phyloP scores from a whole-genome alignment of 2,329 filamentous ascomycete genomes.

The Didymella sp. region DNA sequence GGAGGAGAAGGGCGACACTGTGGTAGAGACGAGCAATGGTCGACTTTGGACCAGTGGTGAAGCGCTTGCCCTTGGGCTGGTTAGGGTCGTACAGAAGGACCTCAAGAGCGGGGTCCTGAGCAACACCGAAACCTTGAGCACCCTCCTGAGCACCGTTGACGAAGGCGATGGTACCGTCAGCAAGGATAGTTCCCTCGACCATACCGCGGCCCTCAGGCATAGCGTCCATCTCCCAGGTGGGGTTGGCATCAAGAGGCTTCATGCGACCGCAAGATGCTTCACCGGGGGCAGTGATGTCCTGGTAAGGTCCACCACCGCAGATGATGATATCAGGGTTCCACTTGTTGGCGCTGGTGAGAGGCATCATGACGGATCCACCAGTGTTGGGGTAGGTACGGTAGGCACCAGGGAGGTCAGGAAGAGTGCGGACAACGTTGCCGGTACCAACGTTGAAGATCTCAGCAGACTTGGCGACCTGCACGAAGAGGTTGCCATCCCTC shows the following conservation, averaged over 20 bases:
- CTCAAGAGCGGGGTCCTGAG: constrained; percentile 60
- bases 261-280: constrained; percentile 66
- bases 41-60: constrained; percentile 55
- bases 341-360: constrained; percentile 59
- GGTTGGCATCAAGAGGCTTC: constrained; percentile 56
- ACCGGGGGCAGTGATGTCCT: constrained; percentile 65
- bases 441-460: constrained; percentile 62
- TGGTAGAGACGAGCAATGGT: constrained; percentile 63
- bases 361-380: constrained; percentile 64
- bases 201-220: constrained; percentile 67
- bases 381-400: constrained; percentile 68
- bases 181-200: constrained; percentile 66
- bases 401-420: constrained; percentile 62
- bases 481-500: constrained; percentile 62
- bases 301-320: constrained; percentile 66
- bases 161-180: constrained; percentile 69
- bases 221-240: constrained; percentile 63
- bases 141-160: constrained; percentile 66
- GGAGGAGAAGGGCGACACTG: constrained; percentile 64
- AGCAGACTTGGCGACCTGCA: constrained; percentile 64
- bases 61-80: constrained; percentile 60
- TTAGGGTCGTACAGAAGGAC: constrained; percentile 65
- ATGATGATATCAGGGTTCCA: constrained; percentile 64
- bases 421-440: constrained; percentile 54
- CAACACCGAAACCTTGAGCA: constrained; percentile 67